These are phyloP conservation scores for Posidonia australis DNA, from an alignment of 106 monocot species.

Conservation along the genomic window DNA sequence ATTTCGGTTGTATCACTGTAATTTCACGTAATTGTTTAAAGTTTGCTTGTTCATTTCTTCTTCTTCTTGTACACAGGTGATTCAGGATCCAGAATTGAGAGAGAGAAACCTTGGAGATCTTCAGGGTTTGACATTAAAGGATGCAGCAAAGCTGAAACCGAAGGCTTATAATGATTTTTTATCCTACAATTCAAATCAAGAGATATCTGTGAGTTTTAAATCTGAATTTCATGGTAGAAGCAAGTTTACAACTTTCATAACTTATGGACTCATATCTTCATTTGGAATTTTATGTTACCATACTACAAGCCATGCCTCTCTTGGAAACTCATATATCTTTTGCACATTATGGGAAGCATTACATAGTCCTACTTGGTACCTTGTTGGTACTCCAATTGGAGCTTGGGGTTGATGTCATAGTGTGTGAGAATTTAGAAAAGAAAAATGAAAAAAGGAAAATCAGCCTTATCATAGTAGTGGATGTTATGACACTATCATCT, in stretches of 20 bases:
- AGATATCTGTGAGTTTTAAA: slow-evolving; percentile 52
- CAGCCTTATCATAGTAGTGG: too few relatives aligned
- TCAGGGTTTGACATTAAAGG: slow-evolving; percentile 58
- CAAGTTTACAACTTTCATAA: background rate
- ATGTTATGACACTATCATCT: too few relatives aligned
- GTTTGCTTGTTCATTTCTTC: background rate
- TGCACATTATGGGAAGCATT: too few relatives aligned
- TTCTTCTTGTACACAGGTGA: slow-evolving; percentile 33
- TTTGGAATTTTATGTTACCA: too few relatives aligned
- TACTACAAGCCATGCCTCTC: too few relatives aligned
- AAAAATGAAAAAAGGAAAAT: too few relatives aligned
- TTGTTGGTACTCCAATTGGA: too few relatives aligned
- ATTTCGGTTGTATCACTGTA: background rate
- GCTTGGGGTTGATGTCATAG: too few relatives aligned
- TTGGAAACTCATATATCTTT: too few relatives aligned
- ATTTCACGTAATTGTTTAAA: background rate
- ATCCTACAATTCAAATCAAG: slow-evolving; percentile 43
- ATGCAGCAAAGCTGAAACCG: slow-evolving; percentile 60
- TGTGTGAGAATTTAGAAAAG: too few relatives aligned
- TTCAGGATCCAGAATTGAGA: slow-evolving; percentile 48
- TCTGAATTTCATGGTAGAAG: background rate
- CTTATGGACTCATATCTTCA: too few relatives aligned
- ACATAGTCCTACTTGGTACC: too few relatives aligned
- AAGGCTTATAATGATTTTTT: slow-evolving; percentile 51
- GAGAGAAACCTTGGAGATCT: slow-evolving; percentile 88